A percentile compares a stretch with the other conserved stretches of the same genome.
Conservation (phyloP, 2,329 filamentous ascomycete genomes). For the Colletotrichum orchidophilum region DNA sequence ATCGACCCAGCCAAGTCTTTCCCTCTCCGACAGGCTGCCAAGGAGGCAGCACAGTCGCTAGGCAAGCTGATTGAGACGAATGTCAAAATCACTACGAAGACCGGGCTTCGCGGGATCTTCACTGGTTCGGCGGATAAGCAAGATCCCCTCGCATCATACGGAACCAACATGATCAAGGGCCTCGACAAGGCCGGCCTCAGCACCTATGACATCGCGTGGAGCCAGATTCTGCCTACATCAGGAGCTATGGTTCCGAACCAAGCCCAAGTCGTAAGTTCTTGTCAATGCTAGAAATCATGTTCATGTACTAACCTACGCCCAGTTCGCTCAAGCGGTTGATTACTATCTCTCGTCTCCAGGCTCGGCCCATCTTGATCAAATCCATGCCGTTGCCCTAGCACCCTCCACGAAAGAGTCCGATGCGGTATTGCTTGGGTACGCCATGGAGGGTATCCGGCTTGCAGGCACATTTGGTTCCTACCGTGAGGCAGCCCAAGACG, state of each 20-base stretch:
- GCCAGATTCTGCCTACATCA: slow-evolving; percentile 74
- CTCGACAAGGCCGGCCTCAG: slow-evolving; percentile 71
- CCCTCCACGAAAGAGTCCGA: slow-evolving; percentile 67
- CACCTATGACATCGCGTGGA: slow-evolving; percentile 74
- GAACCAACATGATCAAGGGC: slow-evolving; percentile 70
- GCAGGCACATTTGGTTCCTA: slow-evolving; percentile 70
- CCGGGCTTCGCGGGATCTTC: slow-evolving; percentile 61
- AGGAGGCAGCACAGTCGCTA: slow-evolving; percentile 66
- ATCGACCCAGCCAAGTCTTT: slow-evolving; percentile 74
- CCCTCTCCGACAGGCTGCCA: slow-evolving; percentile 67
- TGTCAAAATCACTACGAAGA: slow-evolving; percentile 65
- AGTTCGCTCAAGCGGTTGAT: slow-evolving; percentile 78
- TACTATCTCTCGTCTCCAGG: slow-evolving; percentile 73
- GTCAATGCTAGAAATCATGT: too few species aligned
- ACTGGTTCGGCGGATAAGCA: slow-evolving; percentile 59
- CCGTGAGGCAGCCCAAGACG: slow-evolving; percentile 60
- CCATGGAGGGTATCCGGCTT: slow-evolving; percentile 76
- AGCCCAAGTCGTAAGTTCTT: slow-evolving; percentile 70
- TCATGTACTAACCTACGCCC: slow-evolving; percentile 34
- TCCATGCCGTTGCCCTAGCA: slow-evolving; percentile 67
- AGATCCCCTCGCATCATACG: slow-evolving; percentile 69
- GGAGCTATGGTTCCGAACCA: slow-evolving; percentile 76
- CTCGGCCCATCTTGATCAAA: slow-evolving; percentile 63
- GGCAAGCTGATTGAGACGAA: slow-evolving; percentile 70
- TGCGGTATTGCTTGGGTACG: slow-evolving; percentile 72